Evolutionary conservation across 768 basidiomycete species (phyloP).

Genomic region (Baorangia bicolor): DNA sequence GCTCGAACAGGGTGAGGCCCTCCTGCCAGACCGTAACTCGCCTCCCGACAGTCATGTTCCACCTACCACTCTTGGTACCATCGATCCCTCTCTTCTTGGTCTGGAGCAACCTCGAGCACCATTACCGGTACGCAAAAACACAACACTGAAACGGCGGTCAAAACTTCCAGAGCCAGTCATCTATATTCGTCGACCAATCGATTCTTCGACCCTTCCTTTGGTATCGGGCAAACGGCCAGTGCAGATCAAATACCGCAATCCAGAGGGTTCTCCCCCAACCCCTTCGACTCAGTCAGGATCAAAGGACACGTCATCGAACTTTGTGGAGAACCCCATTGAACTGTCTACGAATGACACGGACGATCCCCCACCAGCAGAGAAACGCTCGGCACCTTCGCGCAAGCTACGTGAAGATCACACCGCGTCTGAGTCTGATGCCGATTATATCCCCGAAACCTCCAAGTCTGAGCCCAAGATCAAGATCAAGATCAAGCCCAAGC

Average conservation of each 20-base stretch:
- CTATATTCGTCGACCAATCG: conserved; percentile 30
- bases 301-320: neutral
- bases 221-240: conserved; percentile 24
- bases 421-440: conserved; percentile 14
- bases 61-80: conserved; percentile 16
- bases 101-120: conserved; percentile 3
- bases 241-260: conserved; percentile 32
- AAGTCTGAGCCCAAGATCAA: neutral
- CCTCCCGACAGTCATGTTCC: neutral
- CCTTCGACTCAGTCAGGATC: neutral
- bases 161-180: conserved; percentile 27
- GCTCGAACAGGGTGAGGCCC: conserved; percentile 1
- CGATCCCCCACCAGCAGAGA: neutral
- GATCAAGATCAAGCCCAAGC: neutral
- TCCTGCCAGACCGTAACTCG: neutral
- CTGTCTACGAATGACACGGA: neutral
- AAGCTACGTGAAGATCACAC: conserved; percentile 12
- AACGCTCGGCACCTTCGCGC: conserved; percentile 13
- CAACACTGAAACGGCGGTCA: conserved; percentile 6
- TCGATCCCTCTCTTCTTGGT: conserved; percentile 33
- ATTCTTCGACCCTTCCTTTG: conserved; percentile 20
- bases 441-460: conserved; percentile 11
- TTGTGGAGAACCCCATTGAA: neutral
- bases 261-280: neutral
- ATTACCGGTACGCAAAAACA: neutral